Conservation (phyloP, 2,329 filamentous ascomycete genomes). For the Monosporascus cannonballus region DNA sequence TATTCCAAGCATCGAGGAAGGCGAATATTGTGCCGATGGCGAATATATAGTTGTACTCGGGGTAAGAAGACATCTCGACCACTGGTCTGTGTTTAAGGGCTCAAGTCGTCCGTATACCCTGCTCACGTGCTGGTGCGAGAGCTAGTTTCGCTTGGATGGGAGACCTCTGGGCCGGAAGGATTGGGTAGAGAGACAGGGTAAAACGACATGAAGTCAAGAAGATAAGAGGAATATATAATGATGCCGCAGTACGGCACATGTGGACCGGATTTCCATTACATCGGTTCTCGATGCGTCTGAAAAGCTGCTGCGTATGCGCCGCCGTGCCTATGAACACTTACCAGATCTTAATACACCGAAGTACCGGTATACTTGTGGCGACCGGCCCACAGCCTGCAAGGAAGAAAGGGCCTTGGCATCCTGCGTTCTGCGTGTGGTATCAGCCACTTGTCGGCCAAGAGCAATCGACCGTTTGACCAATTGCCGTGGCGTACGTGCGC, state of each 20-base stretch:
- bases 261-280: not conserved
- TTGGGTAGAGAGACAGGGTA: not conserved
- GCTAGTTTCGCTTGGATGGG: not conserved
- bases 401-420: no score
- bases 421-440: no score
- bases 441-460: no score
- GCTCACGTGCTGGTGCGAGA: not conserved
- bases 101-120: not conserved
- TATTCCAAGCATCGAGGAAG: conserved; percentile 62
- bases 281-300: not conserved
- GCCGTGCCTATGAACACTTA: not conserved
- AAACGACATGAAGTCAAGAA: not conserved
- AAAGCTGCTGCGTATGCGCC: not conserved
- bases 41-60: conserved; percentile 57
- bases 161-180: not conserved
- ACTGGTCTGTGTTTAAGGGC: not conserved
- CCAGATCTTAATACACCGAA: no score
- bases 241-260: not conserved
- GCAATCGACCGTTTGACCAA: no score
- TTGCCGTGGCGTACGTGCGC: no score
- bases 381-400: no score
- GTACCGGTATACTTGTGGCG: no score
- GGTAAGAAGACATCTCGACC: conserved; percentile 26
- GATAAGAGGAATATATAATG: not conserved
- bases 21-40: conserved; percentile 60